A percentile compares a stretch with the other conserved stretches of the same genome.
phyloP scores from a whole-genome alignment of 2,329 filamentous ascomycete species.

The Trichoderma oligosporum region DNA sequence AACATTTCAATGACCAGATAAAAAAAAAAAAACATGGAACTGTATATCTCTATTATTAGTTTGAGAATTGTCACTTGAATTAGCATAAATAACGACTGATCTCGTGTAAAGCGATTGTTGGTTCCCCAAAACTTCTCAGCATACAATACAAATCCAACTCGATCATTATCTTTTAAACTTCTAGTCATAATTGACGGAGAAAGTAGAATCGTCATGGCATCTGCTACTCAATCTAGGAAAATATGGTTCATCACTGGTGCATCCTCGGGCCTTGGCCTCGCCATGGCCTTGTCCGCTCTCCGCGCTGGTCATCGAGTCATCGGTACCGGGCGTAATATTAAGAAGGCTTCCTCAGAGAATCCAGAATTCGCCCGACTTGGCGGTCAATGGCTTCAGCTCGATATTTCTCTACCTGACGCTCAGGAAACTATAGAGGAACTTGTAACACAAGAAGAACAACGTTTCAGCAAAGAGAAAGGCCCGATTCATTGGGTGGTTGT shows the following conservation, averaged over 20 bases:
- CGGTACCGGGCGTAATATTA: constrained; percentile 41
- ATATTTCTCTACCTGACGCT: constrained; percentile 27
- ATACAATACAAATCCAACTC: not conserved
- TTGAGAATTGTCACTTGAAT: not conserved
- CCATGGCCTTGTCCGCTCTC: constrained; percentile 41
- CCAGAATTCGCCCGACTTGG: constrained; percentile 21
- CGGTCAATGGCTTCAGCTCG: constrained; percentile 28
- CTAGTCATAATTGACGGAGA: not conserved
- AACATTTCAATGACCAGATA: not conserved
- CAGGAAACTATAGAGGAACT: not conserved
- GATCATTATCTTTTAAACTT: not conserved
- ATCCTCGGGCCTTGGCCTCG: constrained; percentile 44
- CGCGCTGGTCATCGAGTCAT: constrained; percentile 45
- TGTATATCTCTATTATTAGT: not conserved
- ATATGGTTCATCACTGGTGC: constrained; percentile 51
- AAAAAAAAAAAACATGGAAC: not conserved
- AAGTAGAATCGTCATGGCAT: not conserved
- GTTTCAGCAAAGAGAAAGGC: not conserved
- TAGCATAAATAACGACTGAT: not conserved
- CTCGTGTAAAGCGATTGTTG: not conserved
- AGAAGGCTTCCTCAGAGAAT: constrained; percentile 22
- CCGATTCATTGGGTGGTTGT: constrained; percentile 1
- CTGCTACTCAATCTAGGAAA: not conserved
- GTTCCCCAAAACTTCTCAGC: not conserved
- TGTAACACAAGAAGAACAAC: not conserved